Base-by-base conservation (phyloP, 2,329 filamentous ascomycete species). In the Pezicula neosporulosa region DNA sequence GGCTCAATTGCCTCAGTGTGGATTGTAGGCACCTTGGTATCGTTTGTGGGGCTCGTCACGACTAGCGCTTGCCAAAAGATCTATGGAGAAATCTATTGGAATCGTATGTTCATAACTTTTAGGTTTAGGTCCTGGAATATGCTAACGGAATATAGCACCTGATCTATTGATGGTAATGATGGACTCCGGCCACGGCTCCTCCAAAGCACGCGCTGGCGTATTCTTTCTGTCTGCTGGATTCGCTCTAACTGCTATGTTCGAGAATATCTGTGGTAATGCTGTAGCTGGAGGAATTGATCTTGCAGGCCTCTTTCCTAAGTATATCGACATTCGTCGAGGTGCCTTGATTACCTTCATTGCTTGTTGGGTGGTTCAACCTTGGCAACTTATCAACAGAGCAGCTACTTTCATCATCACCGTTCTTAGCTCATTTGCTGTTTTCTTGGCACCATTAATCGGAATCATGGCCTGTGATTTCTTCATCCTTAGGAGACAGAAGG, bases 381-480 rank as follows among this genome's bases (percentile, higher is more conserved):
- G 78, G 78, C 66, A 80, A 50, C 67, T 81, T 0, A 64, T 81
- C 7, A 70, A 44, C 24, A 37, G 24, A 13, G 48, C 27, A 44
- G 66, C 0, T 74, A 72, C 70, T 0, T 78, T 80, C 63, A 71
- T 80, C 63, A 71, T 77, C 53, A 68, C 63, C 21, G 75, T 77
- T 1, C 61, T 79, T 15, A 68, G 62, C 6, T 70, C 67, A 2
- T 80, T 73, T 56, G 66, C 65, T 2, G 70, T 77, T 9, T 78
- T 79, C 57, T 66, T 77, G 13, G 72, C 68, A 0, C 75, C 76
- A 0, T 69, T 75, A 52, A 77, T 77, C 1, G 73, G 74, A 0
- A 81, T 84, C 54, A 75, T 82, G 69, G 66, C 77, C 2, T 73
- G 71, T 30, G 80, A 84, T 52, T 84, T 77, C 56, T 83, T 78